Percentiles rank a stretch among this genome's conserved stretches.
These are phyloP conservation scores for Cytospora piceae DNA, from an alignment of 2,329 filamentous ascomycete species.

Conservation along the genomic window DNA sequence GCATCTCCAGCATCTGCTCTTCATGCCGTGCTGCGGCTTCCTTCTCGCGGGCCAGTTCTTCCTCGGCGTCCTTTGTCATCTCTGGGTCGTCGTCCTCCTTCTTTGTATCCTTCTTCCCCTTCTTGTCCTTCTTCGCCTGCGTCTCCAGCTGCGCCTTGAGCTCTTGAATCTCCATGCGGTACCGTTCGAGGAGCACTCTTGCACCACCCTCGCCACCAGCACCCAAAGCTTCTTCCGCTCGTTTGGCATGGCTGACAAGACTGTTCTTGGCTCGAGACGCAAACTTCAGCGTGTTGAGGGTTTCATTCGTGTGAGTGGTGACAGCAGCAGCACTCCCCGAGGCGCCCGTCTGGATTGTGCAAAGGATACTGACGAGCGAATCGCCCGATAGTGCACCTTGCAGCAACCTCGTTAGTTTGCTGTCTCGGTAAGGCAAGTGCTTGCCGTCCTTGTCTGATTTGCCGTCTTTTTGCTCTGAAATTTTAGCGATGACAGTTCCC, in stretches of 20 bases:
- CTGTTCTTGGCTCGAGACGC: constrained; percentile 96
- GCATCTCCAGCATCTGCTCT: constrained; percentile 98
- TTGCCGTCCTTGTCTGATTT: constrained; percentile 83
- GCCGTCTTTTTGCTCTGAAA: constrained; percentile 83
- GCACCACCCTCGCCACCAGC: constrained; percentile 82
- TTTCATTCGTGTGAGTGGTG: constrained; percentile 81
- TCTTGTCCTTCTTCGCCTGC: constrained; percentile 67
- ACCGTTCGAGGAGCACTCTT: constrained; percentile 85
- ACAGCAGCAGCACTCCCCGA: constrained; percentile 71
- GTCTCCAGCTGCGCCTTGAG: constrained; percentile 78
- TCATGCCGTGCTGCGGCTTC: constrained; percentile 88
- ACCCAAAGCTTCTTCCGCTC: constrained; percentile 84
- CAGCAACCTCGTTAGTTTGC: constrained; percentile 90
- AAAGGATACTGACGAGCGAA: constrained; percentile 95
- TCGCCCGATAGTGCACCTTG: constrained; percentile 92
- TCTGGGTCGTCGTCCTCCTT: constrained; percentile 67
- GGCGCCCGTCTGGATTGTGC: constrained; percentile 89
- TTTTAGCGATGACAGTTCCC: constrained; percentile 88
- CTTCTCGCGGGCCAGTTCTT: constrained; percentile 73
- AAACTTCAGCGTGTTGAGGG: constrained; percentile 95
- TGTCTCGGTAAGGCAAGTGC: constrained; percentile 95
- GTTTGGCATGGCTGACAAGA: constrained; percentile 95
- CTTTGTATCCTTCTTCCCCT: constrained; percentile 62
- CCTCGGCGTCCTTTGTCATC: constrained; percentile 65
- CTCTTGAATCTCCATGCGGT: constrained; percentile 89